These are phyloP conservation scores for Liquidambar formosana DNA, from an alignment of 164 flowering plant species.

Conservation along the genomic window DNA sequence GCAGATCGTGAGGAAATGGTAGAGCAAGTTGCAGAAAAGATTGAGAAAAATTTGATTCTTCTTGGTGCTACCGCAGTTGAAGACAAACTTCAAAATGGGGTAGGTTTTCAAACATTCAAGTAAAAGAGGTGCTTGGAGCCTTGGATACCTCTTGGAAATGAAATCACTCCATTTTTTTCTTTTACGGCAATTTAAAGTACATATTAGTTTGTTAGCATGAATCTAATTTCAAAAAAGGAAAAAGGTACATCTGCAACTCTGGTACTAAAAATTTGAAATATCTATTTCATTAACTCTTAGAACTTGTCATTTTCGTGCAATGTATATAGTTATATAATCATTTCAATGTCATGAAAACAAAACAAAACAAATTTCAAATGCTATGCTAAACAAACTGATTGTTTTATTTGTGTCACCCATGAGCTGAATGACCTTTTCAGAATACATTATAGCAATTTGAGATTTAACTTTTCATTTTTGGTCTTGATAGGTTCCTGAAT, in stretches of 20 bases:
- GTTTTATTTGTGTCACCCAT: neutral
- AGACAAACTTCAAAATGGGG: constrained; percentile 77
- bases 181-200: too few relatives aligned
- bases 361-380: too few relatives aligned
- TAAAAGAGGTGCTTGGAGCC: too few relatives aligned
- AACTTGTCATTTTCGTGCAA: too few relatives aligned
- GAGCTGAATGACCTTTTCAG: neutral
- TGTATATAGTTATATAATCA: too few relatives aligned
- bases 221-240: too few relatives aligned
- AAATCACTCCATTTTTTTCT: neutral
- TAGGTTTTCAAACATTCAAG: constrained; percentile 18
- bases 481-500: constrained; percentile 59
- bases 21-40: constrained; percentile 39
- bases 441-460: neutral
- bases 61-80: constrained; percentile 84
- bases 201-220: too few relatives aligned
- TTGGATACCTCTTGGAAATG: neutral
- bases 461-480: neutral
- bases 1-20: constrained; percentile 63
- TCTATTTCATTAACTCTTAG: too few relatives aligned
- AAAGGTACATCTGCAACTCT: too few relatives aligned
- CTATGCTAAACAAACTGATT: too few relatives aligned
- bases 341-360: too few relatives aligned
- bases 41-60: constrained; percentile 56
- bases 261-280: too few relatives aligned